Base-by-base conservation (phyloP, 495 filamentous ascomycete genomes). In the Penicillium goetzii region DNA sequence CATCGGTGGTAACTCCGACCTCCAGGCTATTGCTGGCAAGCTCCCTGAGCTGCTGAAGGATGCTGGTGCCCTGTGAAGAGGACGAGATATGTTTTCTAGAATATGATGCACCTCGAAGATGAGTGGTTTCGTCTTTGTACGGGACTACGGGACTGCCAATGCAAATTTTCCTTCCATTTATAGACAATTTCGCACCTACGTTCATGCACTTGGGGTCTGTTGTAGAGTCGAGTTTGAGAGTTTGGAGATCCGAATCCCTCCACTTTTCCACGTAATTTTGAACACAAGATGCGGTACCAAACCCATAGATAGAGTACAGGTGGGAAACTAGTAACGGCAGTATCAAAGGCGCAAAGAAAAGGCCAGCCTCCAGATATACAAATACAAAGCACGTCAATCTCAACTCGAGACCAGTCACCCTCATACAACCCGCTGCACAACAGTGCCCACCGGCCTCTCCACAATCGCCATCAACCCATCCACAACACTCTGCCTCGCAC, bases 1-100 rank as follows among this genome's bases (percentile, higher is more conserved):
- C 78, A 95, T 99, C 73, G 94, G 95, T 41, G 95, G 95, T 54
- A 97, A 98, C 85, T 97, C 92, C 7, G 96, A 98, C 70, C 77
- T 99, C 60, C 92, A 97, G 80, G 83, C 75, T 2, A 83, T 75
- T 75, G 88, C 86, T 78, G 45, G 26, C 0, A 68, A 90, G 58
- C 68, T 94, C 40, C 78, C 80, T 1, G 52, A 60, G 10, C 69
- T 93, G 72, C 75, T 94, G 73, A 84, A 85, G 79, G 80, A 79
- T 32, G 91, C 89, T 68, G 85, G 86, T 65, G 90, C 90, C 65
- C 58, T 88, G 59, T 90, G 83, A 68, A 59, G n/a, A 50, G 32
- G 30, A 32, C 3, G 21, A 11, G 34, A 40, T 17, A 21, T 23
- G 2, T 11, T 9, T 36, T 55, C 14, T 33, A 33, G n/a, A 55